Evolutionary conservation across 805 yeast species (phyloP), one percentile per base, ranked within the genome.

Genomic region (Cyberlindnera maritima): DNA sequence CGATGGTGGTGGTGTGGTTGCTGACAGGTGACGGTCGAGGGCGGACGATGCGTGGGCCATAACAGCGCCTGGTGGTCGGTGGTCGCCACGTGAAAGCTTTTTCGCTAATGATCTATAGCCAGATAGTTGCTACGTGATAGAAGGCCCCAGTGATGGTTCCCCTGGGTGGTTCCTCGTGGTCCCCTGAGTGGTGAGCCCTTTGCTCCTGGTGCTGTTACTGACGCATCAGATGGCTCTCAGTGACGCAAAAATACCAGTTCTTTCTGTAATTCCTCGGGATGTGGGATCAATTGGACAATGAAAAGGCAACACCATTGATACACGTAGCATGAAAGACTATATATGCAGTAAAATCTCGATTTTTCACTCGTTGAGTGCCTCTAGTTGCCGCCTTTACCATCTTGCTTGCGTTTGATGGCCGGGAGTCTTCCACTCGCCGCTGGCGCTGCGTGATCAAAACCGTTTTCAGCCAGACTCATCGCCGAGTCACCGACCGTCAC

Each of bases 1-100:
- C 19, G 36, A 28, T 45, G 50, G 53, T 44, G 47, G 53, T 49
- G 53, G 53, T 49, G 53, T 49, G 53, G 53, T 49, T 46, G 53
- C 53, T 49, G 50, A 47, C 50, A 47, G 50, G 50, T 47, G 50
- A 47, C 44, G 50, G 44, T 26, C 39, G 29, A 12, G 17, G 12
- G 35, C 19, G 20, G 35, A 13, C 19, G 35, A 19, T 19, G 20
- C 35, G 35, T 32, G 35, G 20, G 35, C 35, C 20, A 7, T 4
- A 19, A 11, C 35, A 15, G 31, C 31, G n/a, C 31, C 35, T 15
- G 40, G 20, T 37, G 40, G 33, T 37, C 33, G 40, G 20, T 37
- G 40, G 33, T 37, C 33, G 19, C 26, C 14, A 6, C 15, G 40
- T 18, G 25, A 9, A 21, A 21, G 25, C 25, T 6, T 21, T 21